Evolutionary conservation across 257 asterid species (phyloP).

Genomic region (Nicotiana otophora): DNA sequence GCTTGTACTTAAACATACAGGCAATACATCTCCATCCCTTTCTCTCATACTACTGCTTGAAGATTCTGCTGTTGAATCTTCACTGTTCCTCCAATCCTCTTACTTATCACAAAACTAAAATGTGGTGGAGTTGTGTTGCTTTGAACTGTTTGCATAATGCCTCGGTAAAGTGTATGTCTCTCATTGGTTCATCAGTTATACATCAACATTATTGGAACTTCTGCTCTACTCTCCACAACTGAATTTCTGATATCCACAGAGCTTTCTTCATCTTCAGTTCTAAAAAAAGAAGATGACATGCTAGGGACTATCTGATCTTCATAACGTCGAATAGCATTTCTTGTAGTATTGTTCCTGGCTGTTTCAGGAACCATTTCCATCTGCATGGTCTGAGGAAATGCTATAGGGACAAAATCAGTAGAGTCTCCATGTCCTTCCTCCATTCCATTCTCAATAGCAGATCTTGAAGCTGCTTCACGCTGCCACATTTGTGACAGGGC

Average conservation of each 20-base stretch:
- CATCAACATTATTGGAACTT: constrained; percentile 58
- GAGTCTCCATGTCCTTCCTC: constrained; percentile 98
- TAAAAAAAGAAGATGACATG: constrained; percentile 60
- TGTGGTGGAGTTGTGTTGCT: constrained; percentile 2
- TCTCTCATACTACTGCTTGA: constrained; percentile 24
- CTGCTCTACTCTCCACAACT: constrained; percentile 54
- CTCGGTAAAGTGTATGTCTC: constrained; percentile 19
- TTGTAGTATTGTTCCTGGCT: constrained; percentile 35
- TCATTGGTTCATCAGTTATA: constrained; percentile 27
- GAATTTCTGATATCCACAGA: constrained; percentile 42
- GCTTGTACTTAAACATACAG: constrained; percentile 62
- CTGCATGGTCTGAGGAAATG: constrained; percentile 67
- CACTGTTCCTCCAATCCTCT: constrained; percentile 51
- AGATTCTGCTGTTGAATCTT: constrained; percentile 85
- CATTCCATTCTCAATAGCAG: constrained; percentile 60
- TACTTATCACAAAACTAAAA: constrained; percentile 23
- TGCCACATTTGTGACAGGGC: constrained; percentile 83
- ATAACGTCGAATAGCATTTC: constrained; percentile 32
- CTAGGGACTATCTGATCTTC: constrained; percentile 95
- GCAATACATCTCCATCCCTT: constrained; percentile 67
- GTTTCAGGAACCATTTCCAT: constrained; percentile 61
- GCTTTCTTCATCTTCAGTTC: constrained; percentile 57
- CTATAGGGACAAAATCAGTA: constrained; percentile 48
- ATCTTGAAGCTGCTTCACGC: constrained; percentile 54
- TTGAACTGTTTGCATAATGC: background rate